phyloP scores from a whole-genome alignment of 306 rosid genomes.

The Mimosa bimucronata region DNA sequence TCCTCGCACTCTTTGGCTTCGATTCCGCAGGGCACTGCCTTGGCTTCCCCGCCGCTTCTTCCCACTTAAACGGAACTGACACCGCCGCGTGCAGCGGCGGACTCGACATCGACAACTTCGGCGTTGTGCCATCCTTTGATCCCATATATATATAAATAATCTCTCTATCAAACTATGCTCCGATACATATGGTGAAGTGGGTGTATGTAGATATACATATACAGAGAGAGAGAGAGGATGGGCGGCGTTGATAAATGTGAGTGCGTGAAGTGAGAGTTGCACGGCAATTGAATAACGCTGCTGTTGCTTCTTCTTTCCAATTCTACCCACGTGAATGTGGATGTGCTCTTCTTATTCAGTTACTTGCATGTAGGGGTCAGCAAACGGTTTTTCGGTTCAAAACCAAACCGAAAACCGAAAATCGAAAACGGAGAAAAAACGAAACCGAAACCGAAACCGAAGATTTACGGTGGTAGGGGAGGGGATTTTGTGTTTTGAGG shows the following conservation, averaged over 20 bases:
- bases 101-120: conserved; percentile 47
- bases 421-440: no score
- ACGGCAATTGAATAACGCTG: conserved; percentile 53
- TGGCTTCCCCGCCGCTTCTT: conserved; percentile 91
- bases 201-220: background rate
- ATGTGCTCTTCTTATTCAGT: conserved; percentile 38
- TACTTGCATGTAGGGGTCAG: no score
- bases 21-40: conserved; percentile 36
- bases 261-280: conserved; percentile 45
- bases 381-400: no score
- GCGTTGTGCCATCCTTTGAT: conserved; percentile 19
- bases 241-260: conserved; percentile 34
- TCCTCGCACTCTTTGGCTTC: conserved; percentile 24
- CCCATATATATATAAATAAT: background rate
- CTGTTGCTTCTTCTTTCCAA: conserved; percentile 75
- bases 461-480: conserved; percentile 46
- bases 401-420: no score
- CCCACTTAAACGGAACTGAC: conserved; percentile 85
- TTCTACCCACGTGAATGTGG: conserved; percentile 68
- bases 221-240: conserved; percentile 28
- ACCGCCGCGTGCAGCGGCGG: conserved; percentile 57
- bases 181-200: conserved; percentile 27
- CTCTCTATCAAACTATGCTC: no score
- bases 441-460: no score
- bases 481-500: conserved; percentile 51